Percentiles rank a stretch among this genome's conserved stretches.
Conservation (phyloP, 352 stramenopile species). For the Pythium vanterpoolii region DNA sequence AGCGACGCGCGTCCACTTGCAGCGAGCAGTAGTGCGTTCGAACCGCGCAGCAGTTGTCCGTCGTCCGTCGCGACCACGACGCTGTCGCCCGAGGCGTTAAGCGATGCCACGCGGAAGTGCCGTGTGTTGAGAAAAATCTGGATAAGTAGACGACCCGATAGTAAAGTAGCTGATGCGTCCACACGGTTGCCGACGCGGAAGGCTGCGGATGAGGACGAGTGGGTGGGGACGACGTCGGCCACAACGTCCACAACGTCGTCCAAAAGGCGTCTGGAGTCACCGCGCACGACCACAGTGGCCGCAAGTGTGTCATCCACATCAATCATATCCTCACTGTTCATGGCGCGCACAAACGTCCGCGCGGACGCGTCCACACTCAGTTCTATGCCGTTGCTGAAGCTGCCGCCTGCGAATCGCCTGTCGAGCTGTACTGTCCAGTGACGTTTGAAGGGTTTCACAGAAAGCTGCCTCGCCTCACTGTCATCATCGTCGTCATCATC, state of each 20-base stretch:
- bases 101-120: background rate
- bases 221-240: no score
- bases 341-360: slow-evolving; percentile 14
- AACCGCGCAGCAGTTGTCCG: background rate
- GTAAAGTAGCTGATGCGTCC: background rate
- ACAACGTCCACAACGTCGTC: slow-evolving; percentile 9
- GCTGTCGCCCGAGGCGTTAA: slow-evolving; percentile 4
- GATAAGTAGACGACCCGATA: slow-evolving; percentile 6
- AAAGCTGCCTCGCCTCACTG: background rate
- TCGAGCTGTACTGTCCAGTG: slow-evolving; percentile 10
- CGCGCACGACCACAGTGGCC: slow-evolving; percentile 14
- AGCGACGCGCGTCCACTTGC: background rate
- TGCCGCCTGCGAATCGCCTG: background rate
- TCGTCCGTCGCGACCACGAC: slow-evolving; percentile 9
- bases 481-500: slow-evolving; percentile 19
- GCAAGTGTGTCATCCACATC: slow-evolving; percentile 1
- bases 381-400: background rate
- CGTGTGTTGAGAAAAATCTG: slow-evolving; percentile 14
- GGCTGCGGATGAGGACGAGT: background rate
- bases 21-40: background rate
- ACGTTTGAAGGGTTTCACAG: background rate
- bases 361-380: slow-evolving; percentile 3
- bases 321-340: background rate
- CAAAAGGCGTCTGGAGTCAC: slow-evolving; percentile 8
- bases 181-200: slow-evolving; percentile 1